A percentile compares a stretch with the other conserved stretches of the same genome.
Evolutionary conservation across 1,139 yeast genomes (phyloP).

Genomic region (Geotrichum aggregatum): DNA sequence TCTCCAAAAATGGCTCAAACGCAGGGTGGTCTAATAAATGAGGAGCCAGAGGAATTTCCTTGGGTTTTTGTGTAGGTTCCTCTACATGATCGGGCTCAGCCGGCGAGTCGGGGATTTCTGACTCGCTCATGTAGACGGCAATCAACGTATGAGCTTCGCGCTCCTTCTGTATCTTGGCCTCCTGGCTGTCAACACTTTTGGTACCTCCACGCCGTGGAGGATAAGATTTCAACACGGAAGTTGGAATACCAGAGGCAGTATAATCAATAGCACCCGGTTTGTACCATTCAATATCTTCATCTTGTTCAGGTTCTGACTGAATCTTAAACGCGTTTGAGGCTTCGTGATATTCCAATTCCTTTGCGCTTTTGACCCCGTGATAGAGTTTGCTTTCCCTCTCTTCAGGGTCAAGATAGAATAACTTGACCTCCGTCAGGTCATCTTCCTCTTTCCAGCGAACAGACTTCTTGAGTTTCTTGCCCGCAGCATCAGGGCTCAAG

Average conservation of each 20-base stretch:
- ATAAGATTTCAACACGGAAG: conserved; percentile 24
- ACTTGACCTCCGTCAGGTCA: conserved; percentile 42
- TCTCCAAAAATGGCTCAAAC: conserved; percentile 13
- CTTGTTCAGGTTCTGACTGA: conserved; percentile 26
- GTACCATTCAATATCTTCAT: conserved; percentile 35
- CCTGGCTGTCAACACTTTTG: conserved; percentile 29
- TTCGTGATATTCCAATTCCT: conserved; percentile 33
- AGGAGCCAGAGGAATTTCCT: conserved; percentile 23
- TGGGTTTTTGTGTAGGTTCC: conserved; percentile 17
- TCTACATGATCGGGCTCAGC: conserved; percentile 28
- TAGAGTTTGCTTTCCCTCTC: conserved; percentile 39
- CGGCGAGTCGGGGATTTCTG: conserved; percentile 35
- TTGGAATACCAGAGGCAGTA: conserved; percentile 13
- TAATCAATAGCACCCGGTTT: conserved; percentile 34
- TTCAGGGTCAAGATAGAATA: conserved; percentile 46
- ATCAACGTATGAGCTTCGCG: conserved; percentile 33
- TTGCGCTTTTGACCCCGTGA: conserved; percentile 30
- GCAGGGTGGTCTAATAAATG: conserved; percentile 19
- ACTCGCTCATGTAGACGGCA: conserved; percentile 29
- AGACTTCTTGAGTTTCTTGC: conserved; percentile 31
- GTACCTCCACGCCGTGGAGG: conserved; percentile 36
- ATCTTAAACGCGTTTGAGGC: conserved; percentile 31
- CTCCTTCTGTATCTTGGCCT: conserved; percentile 30
- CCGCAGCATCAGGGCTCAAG: neutral
- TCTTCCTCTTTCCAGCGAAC: conserved; percentile 40